Base-by-base conservation (phyloP, 2,329 filamentous ascomycete genomes). In the Gliomastix tumulicola region DNA sequence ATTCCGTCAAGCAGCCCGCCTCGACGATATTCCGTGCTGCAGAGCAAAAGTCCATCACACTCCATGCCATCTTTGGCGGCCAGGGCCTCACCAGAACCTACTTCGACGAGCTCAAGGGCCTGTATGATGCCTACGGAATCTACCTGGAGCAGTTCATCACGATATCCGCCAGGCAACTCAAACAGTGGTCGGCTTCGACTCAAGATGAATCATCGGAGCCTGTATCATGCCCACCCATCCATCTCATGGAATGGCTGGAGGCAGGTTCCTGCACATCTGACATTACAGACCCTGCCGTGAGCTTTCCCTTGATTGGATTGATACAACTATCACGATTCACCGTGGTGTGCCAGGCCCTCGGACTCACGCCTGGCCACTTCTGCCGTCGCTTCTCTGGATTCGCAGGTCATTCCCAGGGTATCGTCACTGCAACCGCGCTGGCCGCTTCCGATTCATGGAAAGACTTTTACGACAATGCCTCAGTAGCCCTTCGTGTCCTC, bases 1-100 rank as follows among this genome's bases (percentile, higher is more conserved):
- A 92, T 50, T 77, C 86, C 35, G 89, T 96, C 57, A 89, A 88
- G 65, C 78, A 86, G 20, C 90, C 98, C 59, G 86, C 95, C 57
- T 97, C 92, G 28, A 92, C 92, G 23, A 74, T 98, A 32, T 78
- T 96, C 55, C 79, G 92, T 48, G 90, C 92, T 35, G 88, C 88
- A 8, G 80, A 84, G 32, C 89, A 96, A 44, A 82, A 79, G 43
- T 80, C 82, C 39, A 89, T 89, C 37, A 82, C 79, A 50, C 77
- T 98, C 41, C 98, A 95, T 68, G 89, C 82, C 46, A 88, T 98
- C 43, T 95, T 97, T 48, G 92, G 92, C 41, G 92, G 92, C 7
- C 92, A 98, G 61, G 92, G 92, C 50, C 98, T 98, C 63, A 97
- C 97, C 45, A 90, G 98, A 63, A 92, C 98, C 65, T 98, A 98